Evolutionary conservation across 306 rosid species (phyloP).

Genomic region (Sophora flavescens): DNA sequence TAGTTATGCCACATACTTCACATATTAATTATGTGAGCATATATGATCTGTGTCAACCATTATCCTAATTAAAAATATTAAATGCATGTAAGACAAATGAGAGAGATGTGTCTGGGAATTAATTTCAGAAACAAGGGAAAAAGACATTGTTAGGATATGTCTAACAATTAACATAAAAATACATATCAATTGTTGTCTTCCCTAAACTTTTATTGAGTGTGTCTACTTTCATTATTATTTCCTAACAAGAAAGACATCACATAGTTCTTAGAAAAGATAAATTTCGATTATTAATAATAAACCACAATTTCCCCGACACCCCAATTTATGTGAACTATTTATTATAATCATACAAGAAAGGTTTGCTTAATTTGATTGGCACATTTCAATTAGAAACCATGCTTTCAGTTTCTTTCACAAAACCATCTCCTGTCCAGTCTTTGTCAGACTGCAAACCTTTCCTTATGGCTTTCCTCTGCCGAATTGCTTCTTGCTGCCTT

Average conservation of each 20-base stretch:
- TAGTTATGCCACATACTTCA: no score
- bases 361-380: slow-evolving; percentile 5
- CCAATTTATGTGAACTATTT: slow-evolving; percentile 24
- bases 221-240: slow-evolving; percentile 23
- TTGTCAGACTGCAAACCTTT: slow-evolving; percentile 90
- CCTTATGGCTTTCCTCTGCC: slow-evolving; percentile 79
- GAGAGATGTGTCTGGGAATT: no score
- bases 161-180: no score
- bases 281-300: slow-evolving; percentile 12
- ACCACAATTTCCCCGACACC: slow-evolving; percentile 29
- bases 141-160: no score
- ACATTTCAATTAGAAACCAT: slow-evolving; percentile 85
- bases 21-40: no score
- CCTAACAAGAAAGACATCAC: slow-evolving; percentile 31
- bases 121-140: no score
- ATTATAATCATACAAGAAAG: slow-evolving; percentile 27
- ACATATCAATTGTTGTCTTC: background rate
- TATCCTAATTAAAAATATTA: no score
- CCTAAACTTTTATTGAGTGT: background rate
- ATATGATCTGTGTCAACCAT: no score
- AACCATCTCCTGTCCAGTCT: slow-evolving; percentile 99
- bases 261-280: slow-evolving; percentile 32
- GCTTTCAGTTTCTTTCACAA: slow-evolving; percentile 90
- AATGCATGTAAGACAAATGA: no score
- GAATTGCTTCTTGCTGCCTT: slow-evolving; percentile 87